Percentiles rank a stretch among this genome's conserved stretches.
Conservation (phyloP, 169 alveolate genomes). For the Plasmodium chabaudi region DNA sequence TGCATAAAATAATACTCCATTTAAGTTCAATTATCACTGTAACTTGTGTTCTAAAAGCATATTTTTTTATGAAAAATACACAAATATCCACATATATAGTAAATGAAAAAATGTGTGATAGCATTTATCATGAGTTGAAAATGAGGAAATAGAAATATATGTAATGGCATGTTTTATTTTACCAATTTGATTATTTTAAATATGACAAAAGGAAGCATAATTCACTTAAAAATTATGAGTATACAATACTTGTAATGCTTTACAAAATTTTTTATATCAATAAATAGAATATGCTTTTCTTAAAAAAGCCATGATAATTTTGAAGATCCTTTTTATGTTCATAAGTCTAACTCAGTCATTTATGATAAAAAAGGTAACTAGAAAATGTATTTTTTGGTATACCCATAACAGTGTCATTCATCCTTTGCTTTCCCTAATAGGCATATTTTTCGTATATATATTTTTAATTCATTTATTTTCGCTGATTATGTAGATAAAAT, state of each 20-base stretch:
- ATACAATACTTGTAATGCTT: background rate
- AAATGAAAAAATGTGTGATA: too few species aligned
- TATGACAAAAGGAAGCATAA: constrained; percentile 15
- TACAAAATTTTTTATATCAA: background rate
- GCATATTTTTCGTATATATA: too few species aligned
- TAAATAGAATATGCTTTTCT: constrained; percentile 21
- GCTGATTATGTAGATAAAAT: constrained; percentile 18
- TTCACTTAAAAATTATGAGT: background rate
- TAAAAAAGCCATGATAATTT: constrained; percentile 59
- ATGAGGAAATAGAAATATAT: background rate
- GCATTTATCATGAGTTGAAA: background rate
- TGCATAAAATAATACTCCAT: too few species aligned
- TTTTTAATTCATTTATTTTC: too few species aligned
- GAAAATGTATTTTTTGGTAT: background rate
- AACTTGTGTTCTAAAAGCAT: too few species aligned
- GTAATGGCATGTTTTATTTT: background rate
- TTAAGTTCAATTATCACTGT: too few species aligned
- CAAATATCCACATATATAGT: too few species aligned
- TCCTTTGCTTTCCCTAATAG: too few species aligned
- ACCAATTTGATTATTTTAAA: background rate
- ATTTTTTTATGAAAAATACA: too few species aligned
- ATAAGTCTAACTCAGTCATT: constrained; percentile 28
- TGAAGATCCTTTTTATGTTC: constrained; percentile 36
- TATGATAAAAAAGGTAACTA: constrained; percentile 60
- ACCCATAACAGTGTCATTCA: too few species aligned